A percentile compares a stretch with the other conserved stretches of the same genome.
Evolutionary conservation across 140 eudicot genomes (phyloP).

Genomic region (Bidens hawaiensis): DNA sequence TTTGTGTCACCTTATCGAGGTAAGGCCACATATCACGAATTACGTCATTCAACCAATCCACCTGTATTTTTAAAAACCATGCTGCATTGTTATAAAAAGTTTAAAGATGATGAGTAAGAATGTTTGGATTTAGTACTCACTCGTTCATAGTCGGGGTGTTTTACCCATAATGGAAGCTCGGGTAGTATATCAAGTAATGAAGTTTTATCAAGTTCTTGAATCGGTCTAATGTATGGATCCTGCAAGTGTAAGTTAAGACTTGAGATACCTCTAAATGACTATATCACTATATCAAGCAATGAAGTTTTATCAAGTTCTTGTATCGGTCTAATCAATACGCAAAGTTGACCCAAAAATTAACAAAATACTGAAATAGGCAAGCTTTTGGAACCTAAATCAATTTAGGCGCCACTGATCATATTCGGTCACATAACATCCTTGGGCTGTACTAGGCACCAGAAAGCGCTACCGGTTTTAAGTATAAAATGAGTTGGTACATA

Average conservation of each 20-base stretch:
- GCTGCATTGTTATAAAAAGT: background rate
- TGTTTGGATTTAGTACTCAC: conserved; percentile 35
- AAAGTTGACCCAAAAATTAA: too few species aligned
- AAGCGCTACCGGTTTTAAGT: too few species aligned
- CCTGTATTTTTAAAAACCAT: conserved; percentile 29
- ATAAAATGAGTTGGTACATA: too few species aligned
- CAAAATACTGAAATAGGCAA: too few species aligned
- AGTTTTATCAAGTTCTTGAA: conserved; percentile 46
- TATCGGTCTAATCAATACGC: conserved; percentile 37
- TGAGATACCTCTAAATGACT: conserved; percentile 4
- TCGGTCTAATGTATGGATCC: conserved; percentile 42
- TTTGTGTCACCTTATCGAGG: conserved; percentile 61
- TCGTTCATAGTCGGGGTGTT: conserved; percentile 74
- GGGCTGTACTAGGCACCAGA: too few species aligned
- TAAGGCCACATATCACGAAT: conserved; percentile 62
- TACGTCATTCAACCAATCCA: conserved; percentile 57
- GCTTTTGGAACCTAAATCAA: too few species aligned
- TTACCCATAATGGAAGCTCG: conserved; percentile 80
- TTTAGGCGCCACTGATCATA: too few species aligned
- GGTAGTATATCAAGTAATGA: conserved; percentile 54
- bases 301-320: conserved; percentile 46
- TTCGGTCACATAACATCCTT: too few species aligned
- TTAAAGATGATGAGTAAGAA: conserved; percentile 1
- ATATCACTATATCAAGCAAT: conserved; percentile 27
- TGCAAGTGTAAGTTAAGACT: conserved; percentile 36